Evolutionary conservation across 371 early-diverging fungal genomes (phyloP).

Genomic region (Circinella umbellata): DNA sequence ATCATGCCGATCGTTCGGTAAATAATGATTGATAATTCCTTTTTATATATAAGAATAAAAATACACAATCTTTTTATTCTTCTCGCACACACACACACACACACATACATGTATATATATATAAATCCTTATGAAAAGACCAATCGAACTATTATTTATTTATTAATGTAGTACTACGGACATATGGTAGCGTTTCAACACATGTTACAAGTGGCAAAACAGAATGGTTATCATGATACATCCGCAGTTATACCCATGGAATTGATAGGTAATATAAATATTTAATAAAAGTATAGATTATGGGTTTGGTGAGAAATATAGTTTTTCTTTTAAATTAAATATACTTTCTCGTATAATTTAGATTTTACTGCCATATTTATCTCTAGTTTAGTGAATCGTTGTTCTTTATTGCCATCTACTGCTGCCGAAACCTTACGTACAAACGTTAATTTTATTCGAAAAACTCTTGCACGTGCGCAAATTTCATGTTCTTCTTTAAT

Average conservation of each 20-base stretch:
- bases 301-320: background rate
- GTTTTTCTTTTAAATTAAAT: too few species aligned
- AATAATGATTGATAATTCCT: background rate
- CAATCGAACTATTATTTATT: too few species aligned
- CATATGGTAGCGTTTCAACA: slow-evolving; percentile 35
- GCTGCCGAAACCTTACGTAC: slow-evolving; percentile 21
- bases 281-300: too few species aligned
- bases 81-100: background rate
- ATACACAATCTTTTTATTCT: background rate
- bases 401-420: slow-evolving; percentile 7
- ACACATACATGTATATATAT: too few species aligned
- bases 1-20: slow-evolving; percentile 32
- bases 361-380: slow-evolving; percentile 58
- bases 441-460: slow-evolving; percentile 56
- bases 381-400: slow-evolving; percentile 48
- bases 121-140: too few species aligned
- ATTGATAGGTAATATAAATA: slow-evolving; percentile 46
- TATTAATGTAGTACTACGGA: slow-evolving; percentile 27
- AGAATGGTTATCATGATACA: slow-evolving; percentile 36
- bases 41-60: background rate
- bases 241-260: slow-evolving; percentile 54
- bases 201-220: slow-evolving; percentile 26
- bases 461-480: slow-evolving; percentile 55
- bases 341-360: slow-evolving; percentile 3
- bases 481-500: slow-evolving; percentile 59